Percentiles rank a stretch among this genome's conserved stretches.
Conservation (phyloP, 2,329 filamentous ascomycete genomes). For the Falciphora oryzae region DNA sequence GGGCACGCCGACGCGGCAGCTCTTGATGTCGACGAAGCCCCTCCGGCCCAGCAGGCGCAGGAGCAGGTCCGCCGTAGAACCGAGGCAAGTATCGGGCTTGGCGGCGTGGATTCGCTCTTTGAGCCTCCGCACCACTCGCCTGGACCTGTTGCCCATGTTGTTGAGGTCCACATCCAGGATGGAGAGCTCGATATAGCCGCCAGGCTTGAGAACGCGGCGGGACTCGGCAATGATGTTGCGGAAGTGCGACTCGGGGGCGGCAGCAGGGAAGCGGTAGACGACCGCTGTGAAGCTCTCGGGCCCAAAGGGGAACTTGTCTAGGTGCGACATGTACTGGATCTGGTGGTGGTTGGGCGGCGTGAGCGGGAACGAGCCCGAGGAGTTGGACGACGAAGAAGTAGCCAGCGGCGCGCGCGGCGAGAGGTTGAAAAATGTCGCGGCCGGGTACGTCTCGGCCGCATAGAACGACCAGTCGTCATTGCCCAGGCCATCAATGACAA, state of each 20-base stretch:
- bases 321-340: slow-evolving; percentile 59
- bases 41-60: slow-evolving; percentile 61
- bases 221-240: slow-evolving; percentile 68
- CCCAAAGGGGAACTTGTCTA: slow-evolving; percentile 67
- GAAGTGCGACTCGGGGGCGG: slow-evolving; percentile 62
- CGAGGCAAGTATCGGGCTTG: slow-evolving; percentile 55
- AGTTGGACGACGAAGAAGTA: neutral
- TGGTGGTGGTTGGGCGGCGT: slow-evolving; percentile 69
- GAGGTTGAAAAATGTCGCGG: slow-evolving; percentile 71
- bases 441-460: slow-evolving; percentile 72
- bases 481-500: slow-evolving; percentile 79
- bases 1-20: slow-evolving; percentile 72
- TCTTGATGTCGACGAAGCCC: slow-evolving; percentile 67
- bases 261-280: slow-evolving; percentile 70
- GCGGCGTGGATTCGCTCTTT: slow-evolving; percentile 58
- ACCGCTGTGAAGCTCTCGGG: slow-evolving; percentile 70
- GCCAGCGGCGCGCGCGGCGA: slow-evolving; percentile 51
- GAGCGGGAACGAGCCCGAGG: slow-evolving; percentile 37
- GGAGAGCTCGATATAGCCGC: slow-evolving; percentile 72
- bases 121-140: slow-evolving; percentile 61
- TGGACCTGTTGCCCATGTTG: slow-evolving; percentile 70
- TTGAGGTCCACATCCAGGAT: slow-evolving; percentile 75
- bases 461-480: slow-evolving; percentile 88
- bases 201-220: slow-evolving; percentile 70
- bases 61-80: slow-evolving; percentile 54